A percentile compares a stretch with the other conserved stretches of the same genome.
These are phyloP conservation scores for Isatis tinctoria DNA, from an alignment of 345 rosid species.

Conservation along the genomic window DNA sequence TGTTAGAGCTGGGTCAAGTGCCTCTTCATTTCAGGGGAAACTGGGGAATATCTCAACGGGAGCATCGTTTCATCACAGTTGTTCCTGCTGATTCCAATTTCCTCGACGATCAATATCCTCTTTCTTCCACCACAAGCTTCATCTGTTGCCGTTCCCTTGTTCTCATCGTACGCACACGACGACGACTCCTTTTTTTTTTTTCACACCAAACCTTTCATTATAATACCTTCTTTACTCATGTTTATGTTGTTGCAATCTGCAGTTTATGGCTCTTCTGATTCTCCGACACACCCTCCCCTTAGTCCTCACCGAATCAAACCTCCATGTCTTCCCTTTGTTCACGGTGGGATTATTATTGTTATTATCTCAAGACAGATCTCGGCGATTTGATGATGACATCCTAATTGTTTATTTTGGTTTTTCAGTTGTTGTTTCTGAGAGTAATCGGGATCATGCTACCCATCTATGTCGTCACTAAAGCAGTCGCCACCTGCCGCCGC, in stretches of 20 bases:
- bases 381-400: not conserved
- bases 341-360: slow-evolving; percentile 34
- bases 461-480: slow-evolving; percentile 52
- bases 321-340: slow-evolving; percentile 50
- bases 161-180: slow-evolving; percentile 42
- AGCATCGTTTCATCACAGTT: slow-evolving; percentile 55
- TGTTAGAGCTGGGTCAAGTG: slow-evolving; percentile 63
- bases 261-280: slow-evolving; percentile 82
- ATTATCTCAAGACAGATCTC: not conserved
- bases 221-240: not conserved
- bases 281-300: slow-evolving; percentile 72
- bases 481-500: slow-evolving; percentile 46
- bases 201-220: not conserved
- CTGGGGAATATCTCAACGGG: slow-evolving; percentile 71
- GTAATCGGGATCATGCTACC: slow-evolving; percentile 67
- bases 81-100: slow-evolving; percentile 60
- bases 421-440: slow-evolving; percentile 58
- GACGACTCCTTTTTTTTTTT: not conserved
- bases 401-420: not conserved
- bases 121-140: slow-evolving; percentile 51
- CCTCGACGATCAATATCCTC: slow-evolving; percentile 43
- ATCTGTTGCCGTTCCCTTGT: slow-evolving; percentile 60
- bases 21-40: slow-evolving; percentile 87
- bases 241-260: slow-evolving; percentile 23
- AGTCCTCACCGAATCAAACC: slow-evolving; percentile 41